These are phyloP conservation scores for Lactarius deliciosus DNA, from an alignment of 768 basidiomycete genomes.

Conservation along the genomic window DNA sequence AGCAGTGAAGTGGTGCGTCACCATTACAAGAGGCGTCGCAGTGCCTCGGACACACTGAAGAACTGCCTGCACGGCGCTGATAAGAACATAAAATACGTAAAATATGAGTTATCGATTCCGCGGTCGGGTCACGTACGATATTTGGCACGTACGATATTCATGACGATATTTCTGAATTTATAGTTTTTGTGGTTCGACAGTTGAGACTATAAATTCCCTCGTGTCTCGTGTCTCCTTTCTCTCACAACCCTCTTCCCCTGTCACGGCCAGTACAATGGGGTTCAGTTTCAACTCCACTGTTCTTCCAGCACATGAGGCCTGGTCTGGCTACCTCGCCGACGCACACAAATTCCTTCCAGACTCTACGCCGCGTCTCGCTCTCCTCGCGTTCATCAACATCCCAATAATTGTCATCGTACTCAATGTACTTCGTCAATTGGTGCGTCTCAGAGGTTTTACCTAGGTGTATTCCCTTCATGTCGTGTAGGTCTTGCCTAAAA, in stretches of 20 bases:
- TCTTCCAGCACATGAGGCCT: constrained; percentile 31
- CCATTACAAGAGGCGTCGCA: no score
- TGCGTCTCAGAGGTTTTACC: constrained; percentile 38
- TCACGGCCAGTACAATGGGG: constrained; percentile 18
- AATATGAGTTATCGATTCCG: no score
- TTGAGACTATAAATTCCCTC: neutral
- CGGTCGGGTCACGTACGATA: no score
- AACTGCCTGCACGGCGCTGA: no score
- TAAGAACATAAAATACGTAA: no score
- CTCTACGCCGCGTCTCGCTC: constrained; percentile 35
- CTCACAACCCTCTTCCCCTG: neutral
- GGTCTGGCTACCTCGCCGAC: constrained; percentile 35
- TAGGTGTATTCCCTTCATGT: constrained; percentile 14
- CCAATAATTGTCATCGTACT: constrained; percentile 67
- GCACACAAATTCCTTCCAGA: constrained; percentile 31
- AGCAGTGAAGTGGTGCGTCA: no score
- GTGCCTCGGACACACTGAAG: no score
- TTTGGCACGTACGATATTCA: no score
- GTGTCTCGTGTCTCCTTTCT: neutral
- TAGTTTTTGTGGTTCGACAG: constrained; percentile 2
- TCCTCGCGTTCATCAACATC: constrained; percentile 55
- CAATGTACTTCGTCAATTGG: constrained; percentile 80
- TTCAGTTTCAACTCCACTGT: constrained; percentile 34
- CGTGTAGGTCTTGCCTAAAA: constrained; percentile 61
- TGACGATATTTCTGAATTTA: neutral